phyloP scores from a whole-genome alignment of 345 rosid species.

The Citrus unshiu region DNA sequence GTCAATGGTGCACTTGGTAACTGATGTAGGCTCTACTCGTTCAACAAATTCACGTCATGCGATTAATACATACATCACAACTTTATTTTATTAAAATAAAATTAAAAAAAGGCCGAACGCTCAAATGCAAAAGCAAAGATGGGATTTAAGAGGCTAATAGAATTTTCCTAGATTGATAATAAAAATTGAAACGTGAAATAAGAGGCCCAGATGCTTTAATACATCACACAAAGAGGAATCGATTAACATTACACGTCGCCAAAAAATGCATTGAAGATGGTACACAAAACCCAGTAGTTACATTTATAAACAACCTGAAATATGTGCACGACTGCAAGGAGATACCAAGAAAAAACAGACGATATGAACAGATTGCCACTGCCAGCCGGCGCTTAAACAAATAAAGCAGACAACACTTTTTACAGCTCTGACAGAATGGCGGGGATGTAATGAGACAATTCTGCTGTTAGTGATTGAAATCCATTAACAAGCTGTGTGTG shows the following conservation, averaged over 20 bases:
- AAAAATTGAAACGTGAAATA: neutral
- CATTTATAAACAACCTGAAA: conserved; percentile 12
- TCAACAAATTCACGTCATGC: neutral
- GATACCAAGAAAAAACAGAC: neutral
- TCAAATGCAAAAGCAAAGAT: neutral
- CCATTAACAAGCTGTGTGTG: conserved; percentile 99
- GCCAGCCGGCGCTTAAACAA: neutral
- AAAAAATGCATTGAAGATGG: neutral
- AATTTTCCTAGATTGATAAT: too few species aligned
- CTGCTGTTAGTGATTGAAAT: conserved; percentile 97
- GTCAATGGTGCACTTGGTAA: neutral
- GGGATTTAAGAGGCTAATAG: neutral
- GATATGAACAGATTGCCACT: neutral
- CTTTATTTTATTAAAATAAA: too few species aligned
- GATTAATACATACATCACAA: neutral
- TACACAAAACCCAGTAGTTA: conserved; percentile 17
- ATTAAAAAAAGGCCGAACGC: neutral
- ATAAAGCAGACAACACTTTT: conserved; percentile 6
- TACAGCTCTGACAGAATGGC: conserved; percentile 96
- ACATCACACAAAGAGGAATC: neutral
- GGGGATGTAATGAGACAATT: conserved; percentile 93
- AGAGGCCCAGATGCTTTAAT: neutral
- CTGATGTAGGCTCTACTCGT: neutral
- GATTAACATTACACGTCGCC: too few species aligned
- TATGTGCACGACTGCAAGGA: conserved; percentile 7